Conservation (phyloP, 768 basidiomycete species). For the Boletus huronensis region DNA sequence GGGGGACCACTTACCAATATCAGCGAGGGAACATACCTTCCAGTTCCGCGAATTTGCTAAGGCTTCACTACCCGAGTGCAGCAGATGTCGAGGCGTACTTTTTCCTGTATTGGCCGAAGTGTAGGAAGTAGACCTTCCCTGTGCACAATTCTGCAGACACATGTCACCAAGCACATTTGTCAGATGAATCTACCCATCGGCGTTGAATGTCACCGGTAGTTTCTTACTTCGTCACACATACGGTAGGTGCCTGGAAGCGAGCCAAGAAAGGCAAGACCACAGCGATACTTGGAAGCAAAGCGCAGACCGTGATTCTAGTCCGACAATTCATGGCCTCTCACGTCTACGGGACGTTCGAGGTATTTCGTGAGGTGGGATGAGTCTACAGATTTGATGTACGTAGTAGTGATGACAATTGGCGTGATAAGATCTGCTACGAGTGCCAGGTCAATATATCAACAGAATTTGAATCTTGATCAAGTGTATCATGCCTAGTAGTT, state of each 20-base stretch:
- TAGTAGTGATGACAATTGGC: neutral
- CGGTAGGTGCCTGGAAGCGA: neutral
- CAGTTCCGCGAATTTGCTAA: neutral
- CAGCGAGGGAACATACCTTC: neutral
- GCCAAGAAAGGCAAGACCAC: neutral
- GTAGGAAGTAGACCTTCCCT: neutral
- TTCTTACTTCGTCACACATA: neutral
- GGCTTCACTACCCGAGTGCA: neutral
- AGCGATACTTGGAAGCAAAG: neutral
- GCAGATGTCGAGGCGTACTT: neutral
- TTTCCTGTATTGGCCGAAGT: neutral
- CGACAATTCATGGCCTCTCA: neutral
- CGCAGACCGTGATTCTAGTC: neutral
- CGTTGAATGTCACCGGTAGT: neutral
- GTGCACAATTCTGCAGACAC: neutral
- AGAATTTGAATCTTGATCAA: neutral
- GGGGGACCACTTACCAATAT: neutral
- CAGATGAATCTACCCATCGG: neutral
- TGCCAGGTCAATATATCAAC: neutral
- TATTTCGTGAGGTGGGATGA: constrained; percentile 8
- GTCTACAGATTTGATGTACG: neutral
- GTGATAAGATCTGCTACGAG: neutral
- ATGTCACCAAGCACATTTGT: neutral
- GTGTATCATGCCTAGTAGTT: neutral
- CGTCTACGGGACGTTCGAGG: neutral